Conservation (phyloP, 192 early-diverging fungal species). For the Coemansia sp. region DNA sequence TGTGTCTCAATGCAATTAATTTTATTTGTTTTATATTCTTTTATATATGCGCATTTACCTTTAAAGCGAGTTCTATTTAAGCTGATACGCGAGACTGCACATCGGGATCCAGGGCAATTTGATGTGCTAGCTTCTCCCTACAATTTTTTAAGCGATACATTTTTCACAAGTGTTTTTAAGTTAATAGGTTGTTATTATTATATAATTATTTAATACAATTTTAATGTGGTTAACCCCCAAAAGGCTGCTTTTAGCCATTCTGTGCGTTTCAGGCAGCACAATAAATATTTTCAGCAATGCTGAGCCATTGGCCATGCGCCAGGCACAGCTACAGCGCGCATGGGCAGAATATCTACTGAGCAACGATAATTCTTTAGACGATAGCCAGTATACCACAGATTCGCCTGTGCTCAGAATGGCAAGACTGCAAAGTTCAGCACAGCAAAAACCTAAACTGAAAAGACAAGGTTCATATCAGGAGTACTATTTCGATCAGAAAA, state of each 20-base stretch:
- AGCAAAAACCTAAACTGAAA: neutral
- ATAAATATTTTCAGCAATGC: neutral
- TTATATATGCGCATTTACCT: neutral
- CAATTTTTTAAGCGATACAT: no score
- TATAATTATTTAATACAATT: no score
- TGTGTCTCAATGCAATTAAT: neutral
- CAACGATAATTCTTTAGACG: neutral
- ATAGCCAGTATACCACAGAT: neutral
- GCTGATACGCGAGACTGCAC: neutral
- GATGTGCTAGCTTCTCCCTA: neutral
- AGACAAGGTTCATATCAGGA: conserved; percentile 9
- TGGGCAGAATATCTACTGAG: conserved; percentile 31
- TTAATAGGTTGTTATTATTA: no score
- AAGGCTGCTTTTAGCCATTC: neutral
- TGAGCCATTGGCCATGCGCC: conserved; percentile 17
- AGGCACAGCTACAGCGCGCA: conserved; percentile 28
- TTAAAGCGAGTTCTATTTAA: neutral
- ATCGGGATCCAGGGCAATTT: neutral
- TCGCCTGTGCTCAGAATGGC: neutral
- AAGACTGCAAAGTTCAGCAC: neutral
- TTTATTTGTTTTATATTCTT: neutral
- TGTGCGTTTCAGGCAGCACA: neutral
- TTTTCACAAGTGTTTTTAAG: no score
- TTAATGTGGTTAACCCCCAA: neutral
- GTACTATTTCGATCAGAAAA: conserved; percentile 47